These are phyloP conservation scores for Citrus sp. DNA, from an alignment of 345 rosid genomes.

Conservation along the genomic window DNA sequence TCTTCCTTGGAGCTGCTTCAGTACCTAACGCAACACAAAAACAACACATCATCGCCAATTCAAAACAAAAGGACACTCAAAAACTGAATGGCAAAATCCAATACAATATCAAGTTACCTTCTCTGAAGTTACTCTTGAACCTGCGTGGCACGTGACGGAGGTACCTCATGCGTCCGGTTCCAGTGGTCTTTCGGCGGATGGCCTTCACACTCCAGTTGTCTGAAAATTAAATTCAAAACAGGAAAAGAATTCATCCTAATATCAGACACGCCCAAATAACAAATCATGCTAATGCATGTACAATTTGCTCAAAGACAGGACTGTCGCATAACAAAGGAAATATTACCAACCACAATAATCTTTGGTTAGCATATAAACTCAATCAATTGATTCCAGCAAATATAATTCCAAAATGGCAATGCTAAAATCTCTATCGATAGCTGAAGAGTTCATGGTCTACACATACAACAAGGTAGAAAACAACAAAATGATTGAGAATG, in stretches of 20 bases:
- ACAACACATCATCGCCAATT: background rate
- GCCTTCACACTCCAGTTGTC: constrained; percentile 90
- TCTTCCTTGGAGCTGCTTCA: constrained; percentile 65
- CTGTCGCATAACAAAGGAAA: background rate
- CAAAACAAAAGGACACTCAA: background rate
- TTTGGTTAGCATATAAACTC: background rate
- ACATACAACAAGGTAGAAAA: background rate
- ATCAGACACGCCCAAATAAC: background rate
- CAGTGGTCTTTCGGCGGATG: constrained; percentile 73
- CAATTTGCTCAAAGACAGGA: background rate
- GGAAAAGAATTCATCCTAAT: background rate
- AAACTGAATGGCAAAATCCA: background rate
- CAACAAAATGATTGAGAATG: background rate
- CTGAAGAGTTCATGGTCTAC: background rate
- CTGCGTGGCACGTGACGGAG: constrained; percentile 67
- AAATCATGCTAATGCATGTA: background rate
- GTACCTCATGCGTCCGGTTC: constrained; percentile 78
- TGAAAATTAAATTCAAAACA: background rate
- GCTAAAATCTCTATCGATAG: background rate
- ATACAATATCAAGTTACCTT: constrained; percentile 29
- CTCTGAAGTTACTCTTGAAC: constrained; percentile 80
- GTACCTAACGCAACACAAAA: constrained; percentile 36
- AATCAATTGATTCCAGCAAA: background rate
- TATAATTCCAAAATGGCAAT: background rate
- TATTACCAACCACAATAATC: background rate